Evolutionary conservation across 257 asterid genomes (phyloP).

Genomic region (Echites panduratus): DNA sequence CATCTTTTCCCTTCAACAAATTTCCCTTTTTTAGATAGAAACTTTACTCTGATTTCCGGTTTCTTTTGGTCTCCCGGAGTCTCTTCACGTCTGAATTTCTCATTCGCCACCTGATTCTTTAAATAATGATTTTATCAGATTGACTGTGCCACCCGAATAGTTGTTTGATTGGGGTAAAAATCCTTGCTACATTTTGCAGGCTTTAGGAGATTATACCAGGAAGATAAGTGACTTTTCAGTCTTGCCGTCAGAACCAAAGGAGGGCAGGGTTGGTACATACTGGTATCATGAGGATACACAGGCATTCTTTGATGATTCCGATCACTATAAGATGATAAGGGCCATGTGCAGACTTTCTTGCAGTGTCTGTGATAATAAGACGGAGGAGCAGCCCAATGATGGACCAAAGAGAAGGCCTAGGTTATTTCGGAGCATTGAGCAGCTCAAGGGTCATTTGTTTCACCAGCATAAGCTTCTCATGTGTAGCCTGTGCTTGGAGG

Average conservation of each 20-base stretch:
- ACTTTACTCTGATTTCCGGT: neutral
- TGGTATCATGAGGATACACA: slow-evolving; percentile 96
- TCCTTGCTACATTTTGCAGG: slow-evolving; percentile 31
- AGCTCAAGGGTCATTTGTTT: slow-evolving; percentile 79
- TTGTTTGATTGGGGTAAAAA: neutral
- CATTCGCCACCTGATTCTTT: neutral
- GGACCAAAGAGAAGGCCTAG: slow-evolving; percentile 51
- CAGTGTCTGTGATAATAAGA: slow-evolving; percentile 62
- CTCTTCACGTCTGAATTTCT: neutral
- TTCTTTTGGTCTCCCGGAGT: neutral
- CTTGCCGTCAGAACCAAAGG: slow-evolving; percentile 61
- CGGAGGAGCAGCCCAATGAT: slow-evolving; percentile 43
- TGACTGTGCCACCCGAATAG: neutral
- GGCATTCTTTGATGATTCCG: slow-evolving; percentile 81
- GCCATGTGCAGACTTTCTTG: slow-evolving; percentile 99
- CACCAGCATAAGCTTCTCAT: slow-evolving; percentile 74
- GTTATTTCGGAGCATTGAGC: slow-evolving; percentile 69
- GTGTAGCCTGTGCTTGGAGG: slow-evolving; percentile 98
- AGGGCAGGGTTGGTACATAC: slow-evolving; percentile 67
- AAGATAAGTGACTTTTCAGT: slow-evolving; percentile 56
- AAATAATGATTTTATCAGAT: neutral
- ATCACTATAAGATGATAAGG: slow-evolving; percentile 92
- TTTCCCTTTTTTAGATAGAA: neutral
- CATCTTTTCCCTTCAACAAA: neutral
- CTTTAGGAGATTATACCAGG: slow-evolving; percentile 79